phyloP scores from a whole-genome alignment of 805 yeast species.

The Pichia cabralensis region DNA sequence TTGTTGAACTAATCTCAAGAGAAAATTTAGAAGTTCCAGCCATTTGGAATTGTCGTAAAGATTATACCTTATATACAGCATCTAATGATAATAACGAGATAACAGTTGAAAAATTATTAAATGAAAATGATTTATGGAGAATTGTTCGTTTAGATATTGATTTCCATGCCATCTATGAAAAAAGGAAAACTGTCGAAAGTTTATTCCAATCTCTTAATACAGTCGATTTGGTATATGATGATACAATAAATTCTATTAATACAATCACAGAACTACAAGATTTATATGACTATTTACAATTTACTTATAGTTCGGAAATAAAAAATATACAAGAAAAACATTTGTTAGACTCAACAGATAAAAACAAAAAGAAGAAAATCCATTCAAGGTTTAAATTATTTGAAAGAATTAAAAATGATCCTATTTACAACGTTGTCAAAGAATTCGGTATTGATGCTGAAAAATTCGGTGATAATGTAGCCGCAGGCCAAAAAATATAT shows the following conservation, averaged over 20 bases:
- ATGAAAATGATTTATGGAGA: conserved; percentile 88
- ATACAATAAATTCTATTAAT: conserved; percentile 43
- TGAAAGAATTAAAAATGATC: conserved; percentile 59
- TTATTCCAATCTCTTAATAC: conserved; percentile 44
- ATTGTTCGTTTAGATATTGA: conserved; percentile 80
- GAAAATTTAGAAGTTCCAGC: conserved; percentile 88
- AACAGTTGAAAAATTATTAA: conserved; percentile 41
- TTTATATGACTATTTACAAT: conserved; percentile 71
- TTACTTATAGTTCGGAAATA: conserved; percentile 52
- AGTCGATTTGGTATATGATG: conserved; percentile 49
- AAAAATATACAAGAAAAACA: conserved; percentile 29
- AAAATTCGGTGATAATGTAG: conserved; percentile 74
- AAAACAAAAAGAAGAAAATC: conserved; percentile 28
- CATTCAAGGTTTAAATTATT: conserved; percentile 53
- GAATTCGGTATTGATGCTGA: conserved; percentile 72
- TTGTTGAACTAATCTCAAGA: conserved; percentile 58
- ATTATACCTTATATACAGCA: conserved; percentile 57
- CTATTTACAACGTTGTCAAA: conserved; percentile 53
- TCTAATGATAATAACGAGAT: conserved; percentile 29
- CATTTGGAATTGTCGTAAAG: conserved; percentile 92
- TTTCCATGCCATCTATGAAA: conserved; percentile 74
- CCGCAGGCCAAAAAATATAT: conserved; percentile 55
- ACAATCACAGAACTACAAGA: conserved; percentile 80
- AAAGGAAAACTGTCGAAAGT: conserved; percentile 47
- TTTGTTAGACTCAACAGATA: conserved; percentile 9